Percentiles rank a stretch among this genome's conserved stretches.
Evolutionary conservation across 495 filamentous ascomycete genomes (phyloP).

Genomic region (Aspergillus bridgeri): DNA sequence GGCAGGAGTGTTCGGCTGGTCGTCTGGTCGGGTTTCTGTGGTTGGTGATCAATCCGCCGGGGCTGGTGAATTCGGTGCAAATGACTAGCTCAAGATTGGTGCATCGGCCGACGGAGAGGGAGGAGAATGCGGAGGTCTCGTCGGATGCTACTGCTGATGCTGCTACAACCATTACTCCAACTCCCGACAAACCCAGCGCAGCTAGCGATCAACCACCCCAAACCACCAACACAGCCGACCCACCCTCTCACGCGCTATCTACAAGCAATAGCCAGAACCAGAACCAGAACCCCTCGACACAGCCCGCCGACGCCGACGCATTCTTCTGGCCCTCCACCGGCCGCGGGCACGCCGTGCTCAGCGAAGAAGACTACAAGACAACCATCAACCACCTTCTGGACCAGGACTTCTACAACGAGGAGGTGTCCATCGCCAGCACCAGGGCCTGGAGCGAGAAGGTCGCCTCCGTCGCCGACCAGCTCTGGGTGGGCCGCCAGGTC

Average conservation of each 20-base stretch:
- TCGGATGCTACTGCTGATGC: background rate
- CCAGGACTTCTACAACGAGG: conserved; percentile 73
- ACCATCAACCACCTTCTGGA: conserved; percentile 77
- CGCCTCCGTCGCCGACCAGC: conserved; percentile 47
- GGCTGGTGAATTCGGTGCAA: conserved; percentile 35
- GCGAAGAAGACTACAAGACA: conserved; percentile 69
- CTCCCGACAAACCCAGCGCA: background rate
- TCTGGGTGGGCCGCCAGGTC: conserved; percentile 54
- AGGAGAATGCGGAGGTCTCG: conserved; percentile 9
- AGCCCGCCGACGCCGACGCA: conserved; percentile 38
- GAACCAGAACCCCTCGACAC: background rate
- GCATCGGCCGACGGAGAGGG: background rate
- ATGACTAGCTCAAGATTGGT: conserved; percentile 32
- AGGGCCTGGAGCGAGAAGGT: conserved; percentile 67
- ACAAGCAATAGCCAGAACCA: conserved; percentile 29
- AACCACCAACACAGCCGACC: conserved; percentile 16
- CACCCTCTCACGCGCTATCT: background rate
- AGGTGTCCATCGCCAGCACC: conserved; percentile 67
- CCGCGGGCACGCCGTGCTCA: conserved; percentile 66
- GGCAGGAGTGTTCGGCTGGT: conserved; percentile 92
- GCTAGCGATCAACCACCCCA: conserved; percentile 13
- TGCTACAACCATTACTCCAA: background rate
- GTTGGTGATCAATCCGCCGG: conserved; percentile 68
- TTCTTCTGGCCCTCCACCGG: conserved; percentile 68
- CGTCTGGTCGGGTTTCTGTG: conserved; percentile 91